Evolutionary conservation across 345 rosid genomes (phyloP).

Genomic region (Lepidium sativum): DNA sequence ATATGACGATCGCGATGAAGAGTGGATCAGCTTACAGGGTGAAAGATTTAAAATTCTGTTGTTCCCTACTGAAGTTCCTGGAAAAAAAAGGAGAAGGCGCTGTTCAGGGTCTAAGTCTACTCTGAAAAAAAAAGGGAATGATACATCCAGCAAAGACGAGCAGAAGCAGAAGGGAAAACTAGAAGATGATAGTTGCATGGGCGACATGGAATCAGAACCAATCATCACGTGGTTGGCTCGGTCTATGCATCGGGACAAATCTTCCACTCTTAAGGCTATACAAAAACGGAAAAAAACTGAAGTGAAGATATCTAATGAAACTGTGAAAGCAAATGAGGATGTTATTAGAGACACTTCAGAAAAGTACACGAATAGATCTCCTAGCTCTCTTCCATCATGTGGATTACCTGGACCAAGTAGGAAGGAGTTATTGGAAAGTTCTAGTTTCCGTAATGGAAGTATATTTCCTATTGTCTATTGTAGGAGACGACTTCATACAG

Average conservation of each 20-base stretch:
- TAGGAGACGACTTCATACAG: constrained; percentile 64
- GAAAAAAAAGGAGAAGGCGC: constrained; percentile 39
- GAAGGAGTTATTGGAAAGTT: constrained; percentile 27
- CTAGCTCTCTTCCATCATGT: constrained; percentile 28
- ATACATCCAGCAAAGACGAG: constrained; percentile 30
- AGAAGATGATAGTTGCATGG: constrained; percentile 46
- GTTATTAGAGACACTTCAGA: constrained; percentile 22
- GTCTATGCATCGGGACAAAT: constrained; percentile 44
- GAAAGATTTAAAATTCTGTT: constrained; percentile 85
- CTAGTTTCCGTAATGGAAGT: constrained; percentile 27
- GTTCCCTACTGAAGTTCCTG: constrained; percentile 74
- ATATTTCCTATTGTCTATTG: constrained; percentile 66
- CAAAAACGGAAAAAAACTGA: constrained; percentile 48
- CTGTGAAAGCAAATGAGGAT: constrained; percentile 22
- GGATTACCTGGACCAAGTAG: constrained; percentile 27
- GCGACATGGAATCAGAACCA: constrained; percentile 72
- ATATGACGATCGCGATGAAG: constrained; percentile 98
- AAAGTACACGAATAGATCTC: constrained; percentile 23
- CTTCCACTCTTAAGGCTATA: constrained; percentile 41
- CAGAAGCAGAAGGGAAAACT: constrained; percentile 29
- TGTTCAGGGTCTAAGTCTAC: constrained; percentile 28
- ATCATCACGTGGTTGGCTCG: constrained; percentile 89
- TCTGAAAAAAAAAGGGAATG: constrained; percentile 32
- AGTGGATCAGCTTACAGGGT: constrained; percentile 75
- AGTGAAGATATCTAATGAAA: constrained; percentile 18